Conservation (phyloP, 768 basidiomycete genomes). For the Leccinum uliginosum region DNA sequence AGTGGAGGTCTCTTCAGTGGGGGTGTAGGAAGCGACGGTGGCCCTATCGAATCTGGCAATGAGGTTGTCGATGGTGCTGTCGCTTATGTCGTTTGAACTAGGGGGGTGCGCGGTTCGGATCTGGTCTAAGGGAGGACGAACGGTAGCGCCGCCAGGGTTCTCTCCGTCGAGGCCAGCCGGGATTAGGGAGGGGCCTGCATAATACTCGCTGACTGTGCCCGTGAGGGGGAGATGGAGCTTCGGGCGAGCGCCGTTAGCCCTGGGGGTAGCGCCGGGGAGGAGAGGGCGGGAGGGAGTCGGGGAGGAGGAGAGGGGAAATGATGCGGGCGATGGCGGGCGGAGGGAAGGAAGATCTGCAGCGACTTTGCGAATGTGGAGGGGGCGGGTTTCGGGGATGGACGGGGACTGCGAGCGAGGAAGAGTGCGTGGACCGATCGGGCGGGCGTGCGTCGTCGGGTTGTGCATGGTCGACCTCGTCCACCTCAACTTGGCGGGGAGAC, state of each 20-base stretch:
- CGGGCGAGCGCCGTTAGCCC: constrained; percentile 27
- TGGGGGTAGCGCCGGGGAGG: constrained; percentile 28
- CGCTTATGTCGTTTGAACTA: constrained; percentile 23
- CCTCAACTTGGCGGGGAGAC: not conserved
- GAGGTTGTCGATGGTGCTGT: constrained; percentile 36
- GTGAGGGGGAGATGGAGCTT: constrained; percentile 36
- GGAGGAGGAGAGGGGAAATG: constrained; percentile 26
- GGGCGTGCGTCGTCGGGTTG: constrained; percentile 21
- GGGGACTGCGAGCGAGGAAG: constrained; percentile 42
- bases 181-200: constrained; percentile 30
- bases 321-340: constrained; percentile 28
- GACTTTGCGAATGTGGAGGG: constrained; percentile 40
- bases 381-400: constrained; percentile 33
- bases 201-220: constrained; percentile 27
- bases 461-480: constrained; percentile 25
- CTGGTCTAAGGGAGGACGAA: constrained; percentile 39
- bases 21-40: constrained; percentile 30
- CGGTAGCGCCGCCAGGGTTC: constrained; percentile 39
- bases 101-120: constrained; percentile 32
- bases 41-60: constrained; percentile 29
- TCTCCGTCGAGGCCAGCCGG: constrained; percentile 32
- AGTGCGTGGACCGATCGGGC: constrained; percentile 52
- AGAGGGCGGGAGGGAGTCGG: constrained; percentile 30
- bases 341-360: constrained; percentile 25
- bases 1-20: constrained; percentile 34